Evolutionary conservation across 139 green algal genomes (phyloP), one percentile per base, ranked within the genome.

Genomic region (Micractinium sp.): DNA sequence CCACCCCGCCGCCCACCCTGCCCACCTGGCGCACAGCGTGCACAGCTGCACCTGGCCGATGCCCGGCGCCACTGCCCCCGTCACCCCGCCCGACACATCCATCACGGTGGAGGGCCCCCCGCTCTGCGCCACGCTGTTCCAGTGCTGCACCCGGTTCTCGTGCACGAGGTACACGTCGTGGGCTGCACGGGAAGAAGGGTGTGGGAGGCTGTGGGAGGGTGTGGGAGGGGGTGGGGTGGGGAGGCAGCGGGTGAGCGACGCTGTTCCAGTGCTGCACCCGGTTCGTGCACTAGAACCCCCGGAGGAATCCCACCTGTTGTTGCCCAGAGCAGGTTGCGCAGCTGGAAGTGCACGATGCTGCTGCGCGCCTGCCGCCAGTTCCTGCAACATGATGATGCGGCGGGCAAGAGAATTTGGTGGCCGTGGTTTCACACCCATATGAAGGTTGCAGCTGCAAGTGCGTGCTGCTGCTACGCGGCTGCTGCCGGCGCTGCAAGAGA

Each of bases 301-400:
- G 4, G 14, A n/a, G n/a, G n/a, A n/a, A n/a, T n/a, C 35, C 0
- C 66, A 81, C 83, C 83, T 33, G 92, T 95, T 35, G 93, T 94
- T 1, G 95, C 91, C 95, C 96, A 98, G 71, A 99, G 90, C 67
- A 99, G 93, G 90, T 99, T 98, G 36, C 97, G 94, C 76, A 99
- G 92, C 94, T 99, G 97, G 89, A 99, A 99, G 91, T 99, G 96
- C 73, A 98, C 94, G 61, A 98, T 98, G 74, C 91, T 94, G 76
- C 90, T 91, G 16, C 92, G 90, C 9, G 98, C 94, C 22, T 79
- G 69, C 0, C 95, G 93, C 86, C 91, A 93, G 93, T 99, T 99
- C 71, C 92, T 93, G 80, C 89, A 71, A 71, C 60, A 35, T 76
- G n/a, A n/a, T 16, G 3, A 76, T 76, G 67, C 9, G 47, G 47